Conservation (phyloP, 2,329 filamentous ascomycete species). For the Fusarium haematococcum region DNA sequence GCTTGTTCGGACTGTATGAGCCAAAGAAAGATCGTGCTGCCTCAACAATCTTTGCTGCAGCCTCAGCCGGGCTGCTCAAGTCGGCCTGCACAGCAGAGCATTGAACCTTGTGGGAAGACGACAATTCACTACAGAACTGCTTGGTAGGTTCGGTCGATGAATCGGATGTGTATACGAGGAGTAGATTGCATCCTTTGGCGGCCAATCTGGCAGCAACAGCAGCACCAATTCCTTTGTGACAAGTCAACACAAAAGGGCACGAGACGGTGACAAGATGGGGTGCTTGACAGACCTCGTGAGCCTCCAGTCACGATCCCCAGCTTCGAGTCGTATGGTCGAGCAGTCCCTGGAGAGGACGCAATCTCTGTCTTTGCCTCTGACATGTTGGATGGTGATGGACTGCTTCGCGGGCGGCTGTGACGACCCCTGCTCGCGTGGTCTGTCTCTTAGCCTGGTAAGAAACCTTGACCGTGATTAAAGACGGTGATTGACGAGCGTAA, state of each 20-base stretch:
- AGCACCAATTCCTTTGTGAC: slow-evolving; percentile 66
- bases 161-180: slow-evolving; percentile 71
- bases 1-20: slow-evolving; percentile 33
- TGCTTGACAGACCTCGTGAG: slow-evolving; percentile 45
- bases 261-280: neutral
- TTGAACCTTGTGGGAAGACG: slow-evolving; percentile 54
- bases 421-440: neutral
- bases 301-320: slow-evolving; percentile 51
- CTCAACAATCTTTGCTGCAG: slow-evolving; percentile 45
- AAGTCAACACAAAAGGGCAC: slow-evolving; percentile 15
- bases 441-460: neutral
- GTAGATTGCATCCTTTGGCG: slow-evolving; percentile 68
- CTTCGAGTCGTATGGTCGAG: slow-evolving; percentile 48
- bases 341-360: slow-evolving; percentile 3
- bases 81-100: slow-evolving; percentile 47
- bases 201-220: slow-evolving; percentile 69
- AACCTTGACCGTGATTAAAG: neutral
- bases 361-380: slow-evolving; percentile 36
- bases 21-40: slow-evolving; percentile 45
- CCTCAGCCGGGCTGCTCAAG: slow-evolving; percentile 42
- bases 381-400: slow-evolving; percentile 29
- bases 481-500: neutral
- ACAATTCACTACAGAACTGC: slow-evolving; percentile 60
- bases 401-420: neutral
- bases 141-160: slow-evolving; percentile 61